Conservation (phyloP, 768 basidiomycete genomes). For the Collybia sordida region DNA sequence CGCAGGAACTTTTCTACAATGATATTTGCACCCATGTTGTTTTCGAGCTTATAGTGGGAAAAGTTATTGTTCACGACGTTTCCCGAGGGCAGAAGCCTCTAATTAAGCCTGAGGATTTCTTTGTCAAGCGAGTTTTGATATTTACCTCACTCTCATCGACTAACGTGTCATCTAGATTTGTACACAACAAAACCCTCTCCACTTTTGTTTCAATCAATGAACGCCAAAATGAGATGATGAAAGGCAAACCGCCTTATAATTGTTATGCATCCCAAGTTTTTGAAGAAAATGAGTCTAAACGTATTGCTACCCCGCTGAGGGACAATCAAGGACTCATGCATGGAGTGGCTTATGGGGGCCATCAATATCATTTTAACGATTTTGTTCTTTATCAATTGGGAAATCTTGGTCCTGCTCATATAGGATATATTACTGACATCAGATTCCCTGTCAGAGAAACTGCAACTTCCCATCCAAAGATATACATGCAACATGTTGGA, state of each 20-base stretch:
- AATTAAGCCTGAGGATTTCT: slow-evolving; percentile 42
- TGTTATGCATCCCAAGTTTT: slow-evolving; percentile 28
- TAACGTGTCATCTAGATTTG: slow-evolving; percentile 34
- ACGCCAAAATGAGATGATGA: slow-evolving; percentile 21
- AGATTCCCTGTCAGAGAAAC: slow-evolving; percentile 16
- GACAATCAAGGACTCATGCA: slow-evolving; percentile 18
- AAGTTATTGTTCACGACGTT: slow-evolving; percentile 41
- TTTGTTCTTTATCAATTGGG: slow-evolving; percentile 54
- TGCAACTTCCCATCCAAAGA: slow-evolving; percentile 13
- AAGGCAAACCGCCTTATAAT: slow-evolving; percentile 36
- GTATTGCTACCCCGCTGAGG: slow-evolving; percentile 19
- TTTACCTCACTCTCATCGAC: neutral
- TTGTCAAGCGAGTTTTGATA: slow-evolving; percentile 47
- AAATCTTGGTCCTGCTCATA: slow-evolving; percentile 47
- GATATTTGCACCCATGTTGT: slow-evolving; percentile 48
- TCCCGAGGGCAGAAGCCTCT: slow-evolving; percentile 13
- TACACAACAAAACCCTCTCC: slow-evolving; percentile 45
- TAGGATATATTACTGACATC: slow-evolving; percentile 51
- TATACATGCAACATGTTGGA: slow-evolving; percentile 48
- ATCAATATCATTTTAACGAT: slow-evolving; percentile 60
- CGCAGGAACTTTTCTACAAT: slow-evolving; percentile 66
- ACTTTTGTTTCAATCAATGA: slow-evolving; percentile 45
- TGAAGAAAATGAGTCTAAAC: no score
- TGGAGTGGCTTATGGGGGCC: slow-evolving; percentile 48
- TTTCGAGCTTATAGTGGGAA: slow-evolving; percentile 43